phyloP scores from a whole-genome alignment of 257 asterid genomes.

The Thymus quinquecostatus region DNA sequence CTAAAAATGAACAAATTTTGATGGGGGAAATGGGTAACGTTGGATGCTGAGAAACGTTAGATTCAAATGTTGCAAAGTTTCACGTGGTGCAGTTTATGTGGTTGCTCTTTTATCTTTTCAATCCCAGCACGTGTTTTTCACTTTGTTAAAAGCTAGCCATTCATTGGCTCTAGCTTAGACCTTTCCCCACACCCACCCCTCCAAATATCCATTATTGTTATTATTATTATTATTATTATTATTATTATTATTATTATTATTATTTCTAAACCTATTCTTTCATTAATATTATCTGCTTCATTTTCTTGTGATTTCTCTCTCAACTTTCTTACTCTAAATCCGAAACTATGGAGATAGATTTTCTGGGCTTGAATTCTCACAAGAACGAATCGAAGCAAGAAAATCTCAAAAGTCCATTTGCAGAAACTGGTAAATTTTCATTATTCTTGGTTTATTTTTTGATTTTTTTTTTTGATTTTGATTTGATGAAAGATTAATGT shows the following conservation, averaged over 20 bases:
- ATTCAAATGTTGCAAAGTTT: conserved; percentile 19
- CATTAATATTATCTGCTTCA: neutral
- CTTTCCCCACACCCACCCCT: conserved; percentile 18
- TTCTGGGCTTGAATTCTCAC: conserved; percentile 44
- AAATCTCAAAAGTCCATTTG: conserved; percentile 15
- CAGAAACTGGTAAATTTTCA: conserved; percentile 24
- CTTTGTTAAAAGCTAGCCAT: conserved; percentile 39
- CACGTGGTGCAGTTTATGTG: conserved; percentile 37
- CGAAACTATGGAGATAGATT: conserved; percentile 48
- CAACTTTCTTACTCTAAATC: neutral
- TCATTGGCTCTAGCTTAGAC: conserved; percentile 24
- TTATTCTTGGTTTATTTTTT: too few relatives aligned
- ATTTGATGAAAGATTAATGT: neutral
- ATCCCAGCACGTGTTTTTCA: conserved; percentile 51
- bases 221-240: neutral
- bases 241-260: neutral
- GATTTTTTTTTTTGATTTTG: neutral
- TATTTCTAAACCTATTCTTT: too few relatives aligned
- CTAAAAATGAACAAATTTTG: neutral
- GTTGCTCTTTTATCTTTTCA: conserved; percentile 8
- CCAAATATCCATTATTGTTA: conserved; percentile 20
- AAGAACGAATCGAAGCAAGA: neutral
- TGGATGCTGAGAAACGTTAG: neutral
- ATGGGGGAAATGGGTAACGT: neutral
- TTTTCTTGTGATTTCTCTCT: neutral